Base-by-base conservation (phyloP, 345 rosid genomes). In the Hypericum androsaemum region DNA sequence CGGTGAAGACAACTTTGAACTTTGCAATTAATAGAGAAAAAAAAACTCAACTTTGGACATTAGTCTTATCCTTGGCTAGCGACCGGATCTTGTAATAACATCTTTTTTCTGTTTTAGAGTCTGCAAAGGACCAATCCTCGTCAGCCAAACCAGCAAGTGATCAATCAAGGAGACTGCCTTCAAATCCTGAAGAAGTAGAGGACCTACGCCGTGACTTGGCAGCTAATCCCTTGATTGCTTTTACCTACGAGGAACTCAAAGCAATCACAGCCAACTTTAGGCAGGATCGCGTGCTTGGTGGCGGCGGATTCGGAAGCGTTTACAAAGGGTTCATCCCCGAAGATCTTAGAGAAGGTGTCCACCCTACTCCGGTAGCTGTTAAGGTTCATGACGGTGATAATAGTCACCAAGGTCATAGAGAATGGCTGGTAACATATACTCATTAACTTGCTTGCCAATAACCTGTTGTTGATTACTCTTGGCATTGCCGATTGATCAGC, bases 251-350 rank as follows among this genome's bases (percentile, higher is more conserved):
- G 16, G 98, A 92, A 57, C 76, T 92, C 41, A 83, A 68, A 69
- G 64, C 58, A 52, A 83, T 92, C 40, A 92, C 98, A 0, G 74
- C 58, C 5, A 84, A 88, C 66, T 92, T 92, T 60, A 75, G 98
- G 80, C 95, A 80, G 64, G 98, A 90, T 65, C 59, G 78, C 4
- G 79, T 92, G n/a, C 70, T 92, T 68, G 98, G 98, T 35, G 96
- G 98, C 36, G 98, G 98, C 9, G 98, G 98, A 7, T 92, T 92
- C 51, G 98, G 98, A 49, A 72, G 82, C 50, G 98, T 92, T 52
- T 92, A 83, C 64, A 84, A 90, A 72, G 98, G 98, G 8, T 77
- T 82, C 47, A 76, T 90, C 6, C 44, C 71, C 11, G 80, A 84
- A 44, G 84, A 82, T 68, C 61, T 69, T 7, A 71, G 88, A 57